Conservation (phyloP, 495 filamentous ascomycete species). For the Penicillium antarcticum region DNA sequence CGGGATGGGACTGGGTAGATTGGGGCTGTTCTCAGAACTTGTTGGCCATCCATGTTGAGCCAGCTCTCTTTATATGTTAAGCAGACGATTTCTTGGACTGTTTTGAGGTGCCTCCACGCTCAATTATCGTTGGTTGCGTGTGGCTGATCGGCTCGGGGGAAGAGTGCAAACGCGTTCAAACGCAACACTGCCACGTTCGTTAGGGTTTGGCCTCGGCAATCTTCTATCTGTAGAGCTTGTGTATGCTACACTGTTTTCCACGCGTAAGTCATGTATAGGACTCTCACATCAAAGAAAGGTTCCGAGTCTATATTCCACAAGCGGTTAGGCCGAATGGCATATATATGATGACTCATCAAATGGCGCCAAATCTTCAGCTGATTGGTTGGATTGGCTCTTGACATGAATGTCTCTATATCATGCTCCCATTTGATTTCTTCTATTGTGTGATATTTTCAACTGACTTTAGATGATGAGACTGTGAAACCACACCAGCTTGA, state of each 20-base stretch:
- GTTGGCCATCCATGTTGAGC: constrained; percentile 18
- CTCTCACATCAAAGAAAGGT: not conserved
- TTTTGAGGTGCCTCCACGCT: not conserved
- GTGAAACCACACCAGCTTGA: too few species aligned
- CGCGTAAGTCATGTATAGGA: too few species aligned
- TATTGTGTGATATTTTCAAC: too few species aligned
- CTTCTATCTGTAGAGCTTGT: too few species aligned
- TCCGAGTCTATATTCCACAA: constrained; percentile 7
- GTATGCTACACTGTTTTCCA: too few species aligned
- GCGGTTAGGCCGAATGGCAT: not conserved
- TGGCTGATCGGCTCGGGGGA: not conserved
- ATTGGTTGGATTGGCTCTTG: too few species aligned
- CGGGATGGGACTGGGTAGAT: constrained; percentile 59
- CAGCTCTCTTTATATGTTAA: not conserved
- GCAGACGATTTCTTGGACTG: not conserved
- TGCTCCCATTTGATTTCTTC: too few species aligned
- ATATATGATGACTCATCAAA: not conserved
- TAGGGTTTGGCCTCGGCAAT: too few species aligned
- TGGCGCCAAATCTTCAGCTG: too few species aligned
- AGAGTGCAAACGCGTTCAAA: not conserved
- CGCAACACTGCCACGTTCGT: not conserved
- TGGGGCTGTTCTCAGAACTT: constrained; percentile 40
- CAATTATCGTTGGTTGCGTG: not conserved
- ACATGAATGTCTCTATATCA: too few species aligned
- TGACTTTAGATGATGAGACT: too few species aligned